Base-by-base conservation (phyloP, 345 rosid genomes). In the Corchorus capsularis region DNA sequence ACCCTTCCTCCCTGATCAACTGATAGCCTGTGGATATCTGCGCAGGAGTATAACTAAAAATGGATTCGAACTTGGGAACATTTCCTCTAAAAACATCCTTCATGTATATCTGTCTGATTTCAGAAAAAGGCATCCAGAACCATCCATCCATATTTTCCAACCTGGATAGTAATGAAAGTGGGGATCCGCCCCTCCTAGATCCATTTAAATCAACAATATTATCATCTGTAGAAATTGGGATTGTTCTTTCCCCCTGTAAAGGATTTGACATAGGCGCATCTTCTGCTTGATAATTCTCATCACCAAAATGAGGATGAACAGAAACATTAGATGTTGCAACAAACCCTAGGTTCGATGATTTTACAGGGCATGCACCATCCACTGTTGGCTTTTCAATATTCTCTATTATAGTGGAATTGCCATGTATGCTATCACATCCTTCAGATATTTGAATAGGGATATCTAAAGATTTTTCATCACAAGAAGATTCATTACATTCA, bases 121-220 rank as follows among this genome's bases (percentile, higher is more conserved):
- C 93, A 75, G 89, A 75, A 68, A 90, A 92, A 22, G 97, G 90
- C 83, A 61, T 88, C 98, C 97, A 96, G 83, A 87, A 91, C 97
- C 99, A 94, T 77, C 88, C 95, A 66, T 74, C 72, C 53, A 80
- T 55, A 55, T 80, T 80, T 71, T 89, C 85, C 77, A 87, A 85
- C 81, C 75, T 76, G n/a, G 84, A 79, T 55, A 75, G 79, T 10
- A 67, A 74, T 63, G 91, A 87, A 46, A 64, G 62, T 43, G 75
- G 82, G 57, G 86, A 80, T 69, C 78, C 64, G 76, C 74, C 78
- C 55, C 45, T 79, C 72, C 55, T 70, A n/a, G 81, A 78, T 78
- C 74, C 75, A 76, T 68, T 79, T 74, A 79, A 72, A 39, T 63
- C 77, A 47, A 62, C 61, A 20, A 59, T 32, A 67, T 78, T 75